Evolutionary conservation across 2,329 filamentous ascomycete genomes (phyloP).

Genomic region (Cucurbitaria berberidis): DNA sequence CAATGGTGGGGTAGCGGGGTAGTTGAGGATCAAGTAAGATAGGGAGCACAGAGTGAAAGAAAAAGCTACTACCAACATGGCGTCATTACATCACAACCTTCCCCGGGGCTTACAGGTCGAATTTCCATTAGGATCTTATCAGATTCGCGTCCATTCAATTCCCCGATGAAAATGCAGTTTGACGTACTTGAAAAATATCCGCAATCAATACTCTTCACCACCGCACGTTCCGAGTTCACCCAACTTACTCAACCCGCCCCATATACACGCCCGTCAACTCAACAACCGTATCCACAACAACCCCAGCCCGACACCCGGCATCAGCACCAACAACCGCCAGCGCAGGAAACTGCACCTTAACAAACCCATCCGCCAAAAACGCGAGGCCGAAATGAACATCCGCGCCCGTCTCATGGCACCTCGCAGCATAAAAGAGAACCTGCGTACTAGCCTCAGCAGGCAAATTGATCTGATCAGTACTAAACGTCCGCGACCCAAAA

Average conservation of each 20-base stretch:
- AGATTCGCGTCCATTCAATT: no score
- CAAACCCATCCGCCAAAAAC: neutral
- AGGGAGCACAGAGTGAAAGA: no score
- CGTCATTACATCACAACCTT: no score
- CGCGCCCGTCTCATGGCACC: conserved; percentile 1
- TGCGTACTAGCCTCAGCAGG: neutral
- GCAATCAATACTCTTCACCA: no score
- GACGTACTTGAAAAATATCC: no score
- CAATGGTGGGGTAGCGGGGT: no score
- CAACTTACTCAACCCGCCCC: neutral
- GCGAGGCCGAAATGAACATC: neutral
- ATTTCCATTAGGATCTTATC: no score
- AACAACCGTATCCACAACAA: neutral
- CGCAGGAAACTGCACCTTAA: neutral
- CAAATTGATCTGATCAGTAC: neutral
- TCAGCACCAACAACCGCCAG: neutral
- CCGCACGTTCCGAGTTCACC: neutral
- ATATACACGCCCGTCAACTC: neutral
- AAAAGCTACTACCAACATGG: no score
- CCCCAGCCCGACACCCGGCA: neutral
- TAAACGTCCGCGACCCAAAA: conserved; percentile 1
- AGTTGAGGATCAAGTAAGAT: no score
- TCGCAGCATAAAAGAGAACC: neutral
- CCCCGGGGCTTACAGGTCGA: no score
- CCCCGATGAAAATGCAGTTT: no score